Evolutionary conservation across 1,284 basidiomycete genomes (phyloP), one percentile per base, ranked within the genome.

Genomic region (Amylostereum areolatum): DNA sequence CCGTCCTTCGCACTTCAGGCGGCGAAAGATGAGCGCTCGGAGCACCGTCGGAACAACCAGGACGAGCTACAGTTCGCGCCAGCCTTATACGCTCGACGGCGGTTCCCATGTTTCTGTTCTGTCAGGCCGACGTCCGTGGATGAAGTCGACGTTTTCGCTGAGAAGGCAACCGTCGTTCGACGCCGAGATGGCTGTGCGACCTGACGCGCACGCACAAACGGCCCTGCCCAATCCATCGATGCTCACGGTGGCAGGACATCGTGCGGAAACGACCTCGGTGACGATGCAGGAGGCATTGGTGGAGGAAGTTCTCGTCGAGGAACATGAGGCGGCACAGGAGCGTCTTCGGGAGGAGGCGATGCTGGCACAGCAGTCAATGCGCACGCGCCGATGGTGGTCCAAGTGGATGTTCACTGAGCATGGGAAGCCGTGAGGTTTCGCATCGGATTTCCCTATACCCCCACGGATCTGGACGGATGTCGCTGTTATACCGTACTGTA

Each of bases 241-340:
- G 28, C 27, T 39, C 28, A n/a, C 30, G 4, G 43, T 31, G 4
- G 25, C 18, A 4, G 25, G 7, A 34, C 31, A 41, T 3, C 4
- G 25, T 2, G 8, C 18, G 2, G 53, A 50, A 29, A 32, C 47
- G 7, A 42, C 42, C 1, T 12, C 45, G 11, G 57, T 69, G 11
- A 73, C 80, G 27, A 71, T 80, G 3, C 74, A 76, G 25, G 73
- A 80, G 52, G 84, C 82, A 9, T 81, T 88, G 39, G 70, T 76
- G 45, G 73, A 75, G 41, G 83, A 86, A 57, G 78, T 83, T 31
- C 69, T 85, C 46, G 81, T 76, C 33, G 84, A 88, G 61, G 84
- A 86, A 62, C 69, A 73, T 48, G 69, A 75, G 30, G 82, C 75
- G 3, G 66, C 76, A n/a, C 70, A 71, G 35, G 70, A 77, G 53